Conservation (phyloP, 2,329 filamentous ascomycete species). For the Fragosphaeria purpurea region DNA sequence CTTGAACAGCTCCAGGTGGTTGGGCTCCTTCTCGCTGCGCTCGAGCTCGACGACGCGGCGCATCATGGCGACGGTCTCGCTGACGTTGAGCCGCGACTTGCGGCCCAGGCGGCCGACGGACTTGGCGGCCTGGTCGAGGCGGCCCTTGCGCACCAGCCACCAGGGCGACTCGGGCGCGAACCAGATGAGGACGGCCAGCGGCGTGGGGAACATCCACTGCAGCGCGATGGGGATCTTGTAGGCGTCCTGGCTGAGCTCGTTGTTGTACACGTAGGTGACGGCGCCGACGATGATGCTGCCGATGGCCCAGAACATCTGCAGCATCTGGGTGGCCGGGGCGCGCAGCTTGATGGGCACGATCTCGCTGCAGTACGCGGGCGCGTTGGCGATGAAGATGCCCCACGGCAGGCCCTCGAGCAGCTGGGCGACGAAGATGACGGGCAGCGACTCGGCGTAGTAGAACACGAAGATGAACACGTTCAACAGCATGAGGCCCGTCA, state of each 20-base stretch:
- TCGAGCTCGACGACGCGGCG: conserved; percentile 47
- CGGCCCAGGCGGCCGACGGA: conserved; percentile 40
- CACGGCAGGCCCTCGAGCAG: conserved; percentile 53
- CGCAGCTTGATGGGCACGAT: conserved; percentile 49
- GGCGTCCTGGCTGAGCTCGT: conserved; percentile 13
- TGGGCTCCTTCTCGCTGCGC: conserved; percentile 35
- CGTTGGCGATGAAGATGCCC: conserved; percentile 57
- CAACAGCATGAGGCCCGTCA: conserved; percentile 43
- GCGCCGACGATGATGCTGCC: conserved; percentile 50
- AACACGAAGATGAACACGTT: conserved; percentile 48
- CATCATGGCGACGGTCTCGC: conserved; percentile 44
- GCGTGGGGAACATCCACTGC: conserved; percentile 50
- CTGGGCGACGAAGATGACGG: conserved; percentile 41
- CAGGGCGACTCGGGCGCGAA: conserved; percentile 44
- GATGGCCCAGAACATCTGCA: conserved; percentile 59
- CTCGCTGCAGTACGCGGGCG: conserved; percentile 52
- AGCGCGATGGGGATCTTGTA: conserved; percentile 42
- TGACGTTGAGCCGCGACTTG: conserved; percentile 21
- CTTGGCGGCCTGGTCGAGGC: conserved; percentile 32
- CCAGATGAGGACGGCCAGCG: conserved; percentile 38
- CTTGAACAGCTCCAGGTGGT: conserved; percentile 40
- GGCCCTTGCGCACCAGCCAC: conserved; percentile 46
- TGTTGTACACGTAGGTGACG: conserved; percentile 41
- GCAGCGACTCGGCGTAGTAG: conserved; percentile 33
- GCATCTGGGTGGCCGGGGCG: conserved; percentile 49